Base-by-base conservation (phyloP, 2,329 filamentous ascomycete species). In the Lachnellula arida region DNA sequence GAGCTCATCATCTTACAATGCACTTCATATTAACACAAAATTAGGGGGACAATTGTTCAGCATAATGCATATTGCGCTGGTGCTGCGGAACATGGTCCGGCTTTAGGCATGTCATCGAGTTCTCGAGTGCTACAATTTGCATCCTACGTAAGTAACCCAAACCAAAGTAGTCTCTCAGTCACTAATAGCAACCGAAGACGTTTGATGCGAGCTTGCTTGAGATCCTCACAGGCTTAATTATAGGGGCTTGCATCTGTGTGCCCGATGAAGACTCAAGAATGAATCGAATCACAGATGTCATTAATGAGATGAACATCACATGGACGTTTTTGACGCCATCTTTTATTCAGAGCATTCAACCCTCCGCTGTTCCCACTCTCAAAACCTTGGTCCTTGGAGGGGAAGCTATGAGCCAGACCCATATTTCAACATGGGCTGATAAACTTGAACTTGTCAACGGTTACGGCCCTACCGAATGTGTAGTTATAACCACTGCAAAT, bases 191-290 rank as follows among this genome's bases (percentile, higher is more conserved):
- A 8, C 11, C 15, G 8, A 22, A 47, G 44, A 71, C 72, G 11
- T 76, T 75, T 46, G 74, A 76, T 62, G 72, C 63, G 51, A 73
- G 74, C 65, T 73, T 74, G 42, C 63, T 68, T 2, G 65, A 62
- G 23, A 75, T 62, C 12, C 51, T 68, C 3, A 54, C 50, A 9
- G 56, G 63, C 2, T 65, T 77, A 11, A 66, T 67, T 19, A 56
- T 67, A 23, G 74, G 74, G 35, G 74, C 70, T 6, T 72, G 69
- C 48, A 64, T 76, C 3, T 76, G 74, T 46, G 67, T 76, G 8
- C 72, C 73, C 1, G 71, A 69, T 0, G 71, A 75, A 28, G 66
- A 71, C 5, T 66, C 72, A 14, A 64, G 71, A 28, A 60, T 74
- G 43, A 72, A 74, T 44, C 64, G 73, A 48, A 63, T 76, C 15